Percentiles rank a stretch among this genome's conserved stretches.
phyloP scores from a whole-genome alignment of 2,329 filamentous ascomycete species.

The Lasiodiplodia sp. region DNA sequence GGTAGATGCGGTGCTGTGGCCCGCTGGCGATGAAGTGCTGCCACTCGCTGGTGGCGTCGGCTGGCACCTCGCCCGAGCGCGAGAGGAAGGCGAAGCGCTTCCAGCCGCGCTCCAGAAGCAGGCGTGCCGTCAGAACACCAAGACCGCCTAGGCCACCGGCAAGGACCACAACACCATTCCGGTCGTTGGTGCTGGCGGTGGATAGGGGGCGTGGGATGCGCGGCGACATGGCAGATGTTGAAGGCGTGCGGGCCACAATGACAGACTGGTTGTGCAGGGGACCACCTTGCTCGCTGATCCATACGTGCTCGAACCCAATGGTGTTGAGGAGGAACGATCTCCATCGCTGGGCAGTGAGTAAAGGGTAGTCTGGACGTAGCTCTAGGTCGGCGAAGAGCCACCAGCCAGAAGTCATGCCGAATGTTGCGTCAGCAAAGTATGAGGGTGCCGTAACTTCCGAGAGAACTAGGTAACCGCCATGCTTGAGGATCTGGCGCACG shows the following conservation, averaged over 20 bases:
- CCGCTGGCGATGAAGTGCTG: background rate
- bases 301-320: background rate
- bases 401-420: conserved; percentile 1
- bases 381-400: background rate
- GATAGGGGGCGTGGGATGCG: too few species aligned
- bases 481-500: conserved; percentile 36
- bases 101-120: background rate
- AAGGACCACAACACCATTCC: too few species aligned
- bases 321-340: background rate
- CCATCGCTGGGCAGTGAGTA: background rate
- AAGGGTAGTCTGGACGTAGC: background rate
- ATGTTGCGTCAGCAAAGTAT: background rate
- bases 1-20: too few species aligned
- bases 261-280: background rate
- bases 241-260: background rate
- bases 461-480: conserved; percentile 55
- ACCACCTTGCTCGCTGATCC: background rate
- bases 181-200: too few species aligned
- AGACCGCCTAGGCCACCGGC: background rate
- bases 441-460: background rate
- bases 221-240: background rate
- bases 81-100: conserved; percentile 3
- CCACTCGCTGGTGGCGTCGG: background rate
- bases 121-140: background rate
- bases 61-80: background rate